A percentile compares a stretch with the other conserved stretches of the same genome.
These are phyloP conservation scores for Pterocarpus santalinus DNA, from an alignment of 306 rosid genomes.

Conservation along the genomic window DNA sequence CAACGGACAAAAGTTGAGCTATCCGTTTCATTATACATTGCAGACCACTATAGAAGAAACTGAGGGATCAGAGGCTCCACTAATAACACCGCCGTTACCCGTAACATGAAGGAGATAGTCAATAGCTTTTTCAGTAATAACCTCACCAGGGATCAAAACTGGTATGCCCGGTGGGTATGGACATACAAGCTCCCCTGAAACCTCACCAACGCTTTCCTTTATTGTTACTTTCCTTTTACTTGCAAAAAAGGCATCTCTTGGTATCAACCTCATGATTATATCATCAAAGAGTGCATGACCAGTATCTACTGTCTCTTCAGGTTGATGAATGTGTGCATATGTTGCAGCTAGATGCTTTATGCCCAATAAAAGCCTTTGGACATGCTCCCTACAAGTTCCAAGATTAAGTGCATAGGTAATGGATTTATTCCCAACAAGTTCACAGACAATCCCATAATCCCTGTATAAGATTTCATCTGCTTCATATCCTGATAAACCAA, in stretches of 20 bases:
- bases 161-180: slow-evolving; percentile 95
- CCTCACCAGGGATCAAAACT: slow-evolving; percentile 80
- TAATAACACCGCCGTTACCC: slow-evolving; percentile 66
- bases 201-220: slow-evolving; percentile 67
- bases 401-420: slow-evolving; percentile 78
- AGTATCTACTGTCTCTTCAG: slow-evolving; percentile 38
- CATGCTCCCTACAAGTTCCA: slow-evolving; percentile 75
- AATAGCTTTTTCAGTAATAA: slow-evolving; percentile 65
- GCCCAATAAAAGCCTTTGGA: slow-evolving; percentile 70
- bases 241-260: slow-evolving; percentile 87
- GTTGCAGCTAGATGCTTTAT: slow-evolving; percentile 61
- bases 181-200: slow-evolving; percentile 85
- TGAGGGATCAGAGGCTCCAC: slow-evolving; percentile 81
- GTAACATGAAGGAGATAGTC: slow-evolving; percentile 69
- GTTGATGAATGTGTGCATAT: slow-evolving; percentile 37
- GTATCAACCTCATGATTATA: slow-evolving; percentile 60
- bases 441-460: slow-evolving; percentile 73
- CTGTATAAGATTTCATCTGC: slow-evolving; percentile 71
- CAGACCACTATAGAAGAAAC: slow-evolving; percentile 77
- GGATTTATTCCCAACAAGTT: slow-evolving; percentile 76
- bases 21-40: slow-evolving; percentile 39
- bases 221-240: slow-evolving; percentile 66
- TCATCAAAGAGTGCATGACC: slow-evolving; percentile 61
- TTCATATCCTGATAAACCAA: slow-evolving; percentile 84
- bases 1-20: background rate